phyloP scores from a whole-genome alignment of 768 basidiomycete genomes.

The Boletus rubroflammeus region DNA sequence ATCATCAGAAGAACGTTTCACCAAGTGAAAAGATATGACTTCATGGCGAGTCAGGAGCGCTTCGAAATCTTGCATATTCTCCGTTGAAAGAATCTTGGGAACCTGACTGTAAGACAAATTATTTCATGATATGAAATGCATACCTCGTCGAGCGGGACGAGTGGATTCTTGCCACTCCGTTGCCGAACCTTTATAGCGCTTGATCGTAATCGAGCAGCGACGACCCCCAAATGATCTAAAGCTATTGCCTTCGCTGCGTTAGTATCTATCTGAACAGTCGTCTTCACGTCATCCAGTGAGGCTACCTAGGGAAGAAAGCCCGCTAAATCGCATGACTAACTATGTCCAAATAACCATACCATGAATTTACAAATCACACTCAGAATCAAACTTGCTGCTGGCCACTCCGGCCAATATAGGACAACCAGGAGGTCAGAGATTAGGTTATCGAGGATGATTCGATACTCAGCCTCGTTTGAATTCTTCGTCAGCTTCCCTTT shows the following conservation, averaged over 20 bases:
- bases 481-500: slow-evolving; percentile 87
- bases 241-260: slow-evolving; percentile 88
- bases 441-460: slow-evolving; percentile 87
- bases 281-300: slow-evolving; percentile 79
- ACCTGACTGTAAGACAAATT: not conserved
- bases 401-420: slow-evolving; percentile 97
- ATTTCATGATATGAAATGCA: not conserved
- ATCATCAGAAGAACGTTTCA: slow-evolving; percentile 70
- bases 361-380: slow-evolving; percentile 80
- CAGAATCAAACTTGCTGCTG: slow-evolving; percentile 80
- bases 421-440: slow-evolving; percentile 85
- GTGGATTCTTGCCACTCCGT: slow-evolving; percentile 32
- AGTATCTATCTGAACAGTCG: slow-evolving; percentile 57
- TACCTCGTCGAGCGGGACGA: slow-evolving; percentile 75
- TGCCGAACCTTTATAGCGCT: slow-evolving; percentile 42
- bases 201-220: slow-evolving; percentile 76
- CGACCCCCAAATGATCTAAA: slow-evolving; percentile 90
- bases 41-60: slow-evolving; percentile 59
- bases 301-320: slow-evolving; percentile 50
- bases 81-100: slow-evolving; percentile 49
- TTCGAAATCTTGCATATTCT: slow-evolving; percentile 51
- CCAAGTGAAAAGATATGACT: slow-evolving; percentile 63
- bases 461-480: slow-evolving; percentile 91
- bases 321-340: not conserved
- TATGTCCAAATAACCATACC: slow-evolving; percentile 43